Evolutionary conservation across 805 yeast genomes (phyloP).

Genomic region (Yarrowia divulgata): DNA sequence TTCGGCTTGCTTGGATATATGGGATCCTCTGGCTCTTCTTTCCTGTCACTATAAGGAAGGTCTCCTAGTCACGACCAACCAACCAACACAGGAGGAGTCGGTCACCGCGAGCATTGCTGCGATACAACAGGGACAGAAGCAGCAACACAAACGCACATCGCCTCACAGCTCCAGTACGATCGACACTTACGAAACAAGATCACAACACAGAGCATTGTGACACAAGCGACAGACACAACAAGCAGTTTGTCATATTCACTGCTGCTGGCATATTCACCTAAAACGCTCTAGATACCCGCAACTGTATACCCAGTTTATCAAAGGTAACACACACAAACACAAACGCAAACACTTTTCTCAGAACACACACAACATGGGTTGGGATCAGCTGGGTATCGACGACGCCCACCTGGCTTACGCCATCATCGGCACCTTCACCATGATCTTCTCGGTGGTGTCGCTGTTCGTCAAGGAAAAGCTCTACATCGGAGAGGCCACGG

Average conservation of each 20-base stretch:
- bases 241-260: too few species aligned
- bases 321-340: neutral
- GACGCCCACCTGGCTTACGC: slow-evolving; percentile 88
- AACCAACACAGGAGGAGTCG: slow-evolving; percentile 25
- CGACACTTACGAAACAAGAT: neutral
- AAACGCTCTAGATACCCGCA: too few species aligned
- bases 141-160: neutral
- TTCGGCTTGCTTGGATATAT: slow-evolving; percentile 30
- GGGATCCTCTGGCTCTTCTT: neutral
- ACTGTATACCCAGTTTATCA: too few species aligned
- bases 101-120: neutral
- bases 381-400: slow-evolving; percentile 51
- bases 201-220: too few species aligned
- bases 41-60: neutral
- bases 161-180: neutral
- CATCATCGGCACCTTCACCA: slow-evolving; percentile 80
- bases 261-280: too few species aligned
- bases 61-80: slow-evolving; percentile 9
- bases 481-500: slow-evolving; percentile 90
- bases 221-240: neutral
- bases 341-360: neutral
- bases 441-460: slow-evolving; percentile 81
- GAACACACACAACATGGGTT: slow-evolving; percentile 13
- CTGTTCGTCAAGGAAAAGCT: slow-evolving; percentile 81
- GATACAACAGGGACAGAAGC: neutral